These are phyloP conservation scores for Scleroderma citrinum DNA, from an alignment of 768 basidiomycete genomes.

Conservation along the genomic window DNA sequence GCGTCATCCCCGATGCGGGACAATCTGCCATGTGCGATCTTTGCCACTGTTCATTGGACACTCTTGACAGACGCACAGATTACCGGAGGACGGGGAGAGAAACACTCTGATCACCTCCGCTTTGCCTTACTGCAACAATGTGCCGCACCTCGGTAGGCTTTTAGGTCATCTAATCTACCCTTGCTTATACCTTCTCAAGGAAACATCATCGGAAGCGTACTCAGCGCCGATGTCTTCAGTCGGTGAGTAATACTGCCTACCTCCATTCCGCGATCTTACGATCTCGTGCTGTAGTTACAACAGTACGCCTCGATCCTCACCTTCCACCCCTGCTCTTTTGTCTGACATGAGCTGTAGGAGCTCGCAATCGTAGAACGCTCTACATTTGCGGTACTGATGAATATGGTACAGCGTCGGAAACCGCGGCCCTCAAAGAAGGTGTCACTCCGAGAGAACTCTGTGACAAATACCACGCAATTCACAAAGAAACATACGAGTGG, in stretches of 20 bases:
- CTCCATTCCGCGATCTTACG: background rate
- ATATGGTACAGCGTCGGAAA: conserved; percentile 99
- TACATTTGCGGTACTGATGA: conserved; percentile 99
- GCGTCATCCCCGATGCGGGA: conserved; percentile 49
- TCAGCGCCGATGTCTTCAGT: conserved; percentile 96
- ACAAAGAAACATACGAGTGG: conserved; percentile 94
- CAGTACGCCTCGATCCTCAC: conserved; percentile 35
- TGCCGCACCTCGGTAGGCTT: conserved; percentile 76
- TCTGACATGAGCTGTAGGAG: conserved; percentile 29
- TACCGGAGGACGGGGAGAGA: conserved; percentile 79
- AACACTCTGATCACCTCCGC: conserved; percentile 95
- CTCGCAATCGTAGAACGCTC: conserved; percentile 82
- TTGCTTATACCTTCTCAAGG: conserved; percentile 34
- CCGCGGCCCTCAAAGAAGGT: conserved; percentile 87
- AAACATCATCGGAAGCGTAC: conserved; percentile 91
- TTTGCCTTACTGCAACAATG: conserved; percentile 94
- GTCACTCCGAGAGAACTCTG: conserved; percentile 76
- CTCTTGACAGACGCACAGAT: conserved; percentile 27
- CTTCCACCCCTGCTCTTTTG: background rate
- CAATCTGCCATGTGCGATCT: conserved; percentile 39
- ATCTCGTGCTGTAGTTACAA: conserved; percentile 42
- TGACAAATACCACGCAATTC: conserved; percentile 85
- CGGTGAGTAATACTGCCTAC: conserved; percentile 47
- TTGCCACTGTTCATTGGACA: background rate
- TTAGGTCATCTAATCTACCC: conserved; percentile 4